Base-by-base conservation (phyloP, 176 grass and related monocot species). In the Aegilops longissima region DNA sequence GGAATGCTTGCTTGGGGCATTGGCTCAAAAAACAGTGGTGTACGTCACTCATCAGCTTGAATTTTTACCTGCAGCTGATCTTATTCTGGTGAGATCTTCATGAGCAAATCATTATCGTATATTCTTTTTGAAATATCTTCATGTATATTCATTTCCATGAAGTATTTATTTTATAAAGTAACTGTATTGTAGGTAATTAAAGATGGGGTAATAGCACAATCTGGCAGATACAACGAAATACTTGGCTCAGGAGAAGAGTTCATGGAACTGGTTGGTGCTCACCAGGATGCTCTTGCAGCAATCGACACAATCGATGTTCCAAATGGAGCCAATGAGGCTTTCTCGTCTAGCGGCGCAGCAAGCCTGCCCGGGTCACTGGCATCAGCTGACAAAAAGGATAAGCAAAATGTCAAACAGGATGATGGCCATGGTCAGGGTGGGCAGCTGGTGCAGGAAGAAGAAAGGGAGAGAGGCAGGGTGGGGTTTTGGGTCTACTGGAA, bases 1-100 rank as follows among this genome's bases (percentile, higher is more conserved):
- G 95, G 95, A 97, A 51, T 97, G 92, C 72, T 84, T 97, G 76
- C 62, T 86, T 25, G 69, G 82, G 30, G n/a, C 89, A 39, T 83
- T 97, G 77, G 47, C 81, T 81, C 68, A 62, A 61, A 97, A 94
- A 78, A 97, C 90, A 14, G 90, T 97, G 40, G 61, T 97, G 6
- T 97, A 97, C 81, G 90, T 94, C 13, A 97, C 95, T 31, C 95
- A 97, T 63, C 95, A 97, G 85, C 77, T 97, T 17, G 81, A 97
- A 36, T 94, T 97, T 88, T 72, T 92, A 76, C 80, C 83, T 25
- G 61, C 88, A 17, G 92, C 92, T 63, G 92, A 97, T 38, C 86
- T 92, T 76, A 91, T 97, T 9, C 80, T 97, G 76, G 95, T 97
- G 67, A 89, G 80, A 63, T 44, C 5, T 49, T 27, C 40, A 47